Conservation (phyloP, 1,284 basidiomycete genomes). For the Leccinum angustisporum region DNA sequence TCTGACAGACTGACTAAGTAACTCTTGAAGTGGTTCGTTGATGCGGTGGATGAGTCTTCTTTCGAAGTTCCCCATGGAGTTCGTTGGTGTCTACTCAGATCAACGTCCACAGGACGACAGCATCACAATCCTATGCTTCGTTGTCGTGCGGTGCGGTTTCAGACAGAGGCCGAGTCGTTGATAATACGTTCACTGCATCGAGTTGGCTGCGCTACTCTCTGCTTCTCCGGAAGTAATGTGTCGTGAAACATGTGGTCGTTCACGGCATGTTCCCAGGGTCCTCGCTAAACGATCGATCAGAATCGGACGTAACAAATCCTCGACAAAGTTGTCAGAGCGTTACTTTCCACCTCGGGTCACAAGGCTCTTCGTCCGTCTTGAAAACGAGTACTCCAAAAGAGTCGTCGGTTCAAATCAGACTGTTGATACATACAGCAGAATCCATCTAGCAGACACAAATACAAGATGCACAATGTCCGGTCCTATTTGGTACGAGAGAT, state of each 20-base stretch:
- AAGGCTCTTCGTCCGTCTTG: background rate
- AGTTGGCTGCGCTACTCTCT: background rate
- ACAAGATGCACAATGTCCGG: background rate
- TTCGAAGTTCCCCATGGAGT: background rate
- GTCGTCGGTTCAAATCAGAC: too few species aligned
- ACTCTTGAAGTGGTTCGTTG: background rate
- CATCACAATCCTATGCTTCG: background rate
- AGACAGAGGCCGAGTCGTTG: background rate
- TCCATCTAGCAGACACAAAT: background rate
- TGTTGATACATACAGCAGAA: background rate
- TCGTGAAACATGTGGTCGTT: background rate
- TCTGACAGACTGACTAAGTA: too few species aligned
- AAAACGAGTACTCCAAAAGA: too few species aligned
- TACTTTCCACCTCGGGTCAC: background rate
- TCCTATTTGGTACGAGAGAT: background rate
- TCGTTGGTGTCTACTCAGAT: background rate
- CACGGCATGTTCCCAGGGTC: background rate
- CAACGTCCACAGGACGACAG: background rate
- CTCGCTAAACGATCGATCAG: background rate
- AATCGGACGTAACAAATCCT: background rate
- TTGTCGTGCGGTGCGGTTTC: background rate
- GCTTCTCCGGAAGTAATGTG: background rate
- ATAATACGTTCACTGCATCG: background rate
- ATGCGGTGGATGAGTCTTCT: background rate
- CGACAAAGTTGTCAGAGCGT: background rate